Conservation (phyloP, 1,284 basidiomycete genomes). For the Ustilago trichophora region DNA sequence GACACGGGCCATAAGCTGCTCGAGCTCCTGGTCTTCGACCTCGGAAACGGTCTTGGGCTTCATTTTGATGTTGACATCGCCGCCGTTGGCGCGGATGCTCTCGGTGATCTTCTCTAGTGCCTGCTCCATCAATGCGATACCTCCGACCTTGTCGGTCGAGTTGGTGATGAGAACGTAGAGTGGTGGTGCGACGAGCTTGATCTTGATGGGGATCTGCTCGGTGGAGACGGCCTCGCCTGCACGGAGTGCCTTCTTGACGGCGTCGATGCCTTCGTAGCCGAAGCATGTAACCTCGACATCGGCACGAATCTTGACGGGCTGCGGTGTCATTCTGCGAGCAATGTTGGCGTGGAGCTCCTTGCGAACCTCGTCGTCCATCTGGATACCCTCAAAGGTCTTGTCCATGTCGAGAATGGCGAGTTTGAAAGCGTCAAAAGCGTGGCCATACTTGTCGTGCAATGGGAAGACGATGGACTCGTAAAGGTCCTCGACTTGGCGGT, state of each 20-base stretch:
- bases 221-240: slow-evolving; percentile 87
- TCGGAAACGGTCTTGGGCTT: slow-evolving; percentile 71
- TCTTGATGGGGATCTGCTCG: slow-evolving; percentile 93
- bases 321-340: slow-evolving; percentile 92
- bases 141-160: slow-evolving; percentile 94
- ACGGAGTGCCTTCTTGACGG: slow-evolving; percentile 89
- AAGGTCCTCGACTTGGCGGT: slow-evolving; percentile 75
- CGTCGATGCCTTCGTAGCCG: slow-evolving; percentile 95
- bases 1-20: slow-evolving; percentile 65
- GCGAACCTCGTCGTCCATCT: slow-evolving; percentile 73
- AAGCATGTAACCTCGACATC: slow-evolving; percentile 99
- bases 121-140: slow-evolving; percentile 89
- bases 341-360: slow-evolving; percentile 83
- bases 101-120: slow-evolving; percentile 89
- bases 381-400: slow-evolving; percentile 79
- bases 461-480: slow-evolving; percentile 96
- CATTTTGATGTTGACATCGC: slow-evolving; percentile 92
- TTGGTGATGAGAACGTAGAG: slow-evolving; percentile 95
- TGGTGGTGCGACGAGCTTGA: slow-evolving; percentile 94
- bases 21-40: slow-evolving; percentile 66
- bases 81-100: slow-evolving; percentile 79
- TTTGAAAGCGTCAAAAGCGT: slow-evolving; percentile 98
- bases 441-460: slow-evolving; percentile 88
- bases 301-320: slow-evolving; percentile 97
- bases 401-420: slow-evolving; percentile 82